A percentile compares a stretch with the other conserved stretches of the same genome.
Evolutionary conservation across 2,329 filamentous ascomycete species (phyloP).

Genomic region (Trichoderma sp.): DNA sequence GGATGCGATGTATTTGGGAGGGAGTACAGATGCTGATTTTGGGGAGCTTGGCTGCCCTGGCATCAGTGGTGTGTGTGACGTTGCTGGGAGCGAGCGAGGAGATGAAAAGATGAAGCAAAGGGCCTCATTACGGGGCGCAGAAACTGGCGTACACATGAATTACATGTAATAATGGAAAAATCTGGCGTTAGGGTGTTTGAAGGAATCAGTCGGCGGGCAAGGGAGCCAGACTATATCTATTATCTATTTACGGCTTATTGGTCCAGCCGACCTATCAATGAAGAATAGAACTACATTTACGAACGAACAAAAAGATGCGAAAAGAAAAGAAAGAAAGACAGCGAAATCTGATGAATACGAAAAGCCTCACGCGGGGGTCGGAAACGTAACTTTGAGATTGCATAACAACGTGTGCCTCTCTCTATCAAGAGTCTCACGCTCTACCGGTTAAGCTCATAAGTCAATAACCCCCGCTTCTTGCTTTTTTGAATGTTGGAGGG

Average conservation of each 20-base stretch:
- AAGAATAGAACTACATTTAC: background rate
- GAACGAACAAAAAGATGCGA: background rate
- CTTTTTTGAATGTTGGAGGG: background rate
- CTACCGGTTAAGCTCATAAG: constrained; percentile 49
- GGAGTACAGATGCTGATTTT: constrained; percentile 36
- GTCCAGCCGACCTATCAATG: too few species aligned
- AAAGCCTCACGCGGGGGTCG: constrained; percentile 44
- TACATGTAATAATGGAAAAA: background rate
- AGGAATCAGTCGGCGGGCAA: background rate
- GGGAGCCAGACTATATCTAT: background rate
- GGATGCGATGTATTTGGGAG: constrained; percentile 28
- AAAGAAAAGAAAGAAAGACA: background rate
- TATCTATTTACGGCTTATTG: background rate
- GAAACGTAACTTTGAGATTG: constrained; percentile 56
- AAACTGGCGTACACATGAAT: background rate
- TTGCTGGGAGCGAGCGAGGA: constrained; percentile 24
- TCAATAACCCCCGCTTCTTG: constrained; percentile 15
- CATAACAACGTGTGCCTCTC: constrained; percentile 20
- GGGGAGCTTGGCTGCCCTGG: constrained; percentile 33
- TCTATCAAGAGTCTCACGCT: constrained; percentile 65
- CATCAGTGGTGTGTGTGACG: constrained; percentile 32
- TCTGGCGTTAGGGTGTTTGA: background rate
- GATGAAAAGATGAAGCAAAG: background rate
- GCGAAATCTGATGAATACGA: constrained; percentile 30
- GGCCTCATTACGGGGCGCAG: rapidly evolving